Base-by-base conservation (phyloP, 2,329 filamentous ascomycete species). In the Didymella exigua region DNA sequence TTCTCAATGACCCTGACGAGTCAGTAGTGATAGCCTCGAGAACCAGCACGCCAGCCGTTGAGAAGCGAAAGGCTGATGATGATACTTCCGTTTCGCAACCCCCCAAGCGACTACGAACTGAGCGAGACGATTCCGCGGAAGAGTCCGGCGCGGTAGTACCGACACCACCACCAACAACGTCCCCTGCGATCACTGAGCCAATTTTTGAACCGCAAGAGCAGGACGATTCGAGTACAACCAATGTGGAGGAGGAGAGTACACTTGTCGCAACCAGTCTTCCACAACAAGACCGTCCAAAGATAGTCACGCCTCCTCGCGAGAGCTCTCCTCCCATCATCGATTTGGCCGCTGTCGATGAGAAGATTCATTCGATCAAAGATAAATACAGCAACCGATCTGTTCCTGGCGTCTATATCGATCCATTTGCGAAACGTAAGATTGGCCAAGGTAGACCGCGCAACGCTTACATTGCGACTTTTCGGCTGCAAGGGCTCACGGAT, bases 381-480 rank as follows among this genome's bases (percentile, higher is more conserved):
- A 62, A 67, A 9, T 68, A 76, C n/a, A 55, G 68, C 23, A 59
- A 62, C n/a, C 69, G 69, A 24, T 46, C 62, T 8, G 57, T 61
- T 4, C 70, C 76, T 30, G 78, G 78, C 0, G 48, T 81, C 0
- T 79, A 79, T 55, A 66, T 80, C 47, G 76, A 81, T 53, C 77
- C 78, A n/a, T 76, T 75, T 21, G 76, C 76, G 14, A 77, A 75
- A n/a, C 65, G 52, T 40, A 72, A 61, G 54, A 63, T 63, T 56
- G 61, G 34, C 21, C 66, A 68, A 34, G 79, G 79, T 21, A 71
- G 78, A 24, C 78, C 78, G 8, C 69, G 68, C 14, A 79, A 77
- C 50, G 74, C 76, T 8, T 65, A 76, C 19, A 74, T 81, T 24
- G 76, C 72, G 6, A 75, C 79, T 1, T 71, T 81, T 61, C 79